Base-by-base conservation (phyloP, 257 asterid species). In the Catharanthus roseus region DNA sequence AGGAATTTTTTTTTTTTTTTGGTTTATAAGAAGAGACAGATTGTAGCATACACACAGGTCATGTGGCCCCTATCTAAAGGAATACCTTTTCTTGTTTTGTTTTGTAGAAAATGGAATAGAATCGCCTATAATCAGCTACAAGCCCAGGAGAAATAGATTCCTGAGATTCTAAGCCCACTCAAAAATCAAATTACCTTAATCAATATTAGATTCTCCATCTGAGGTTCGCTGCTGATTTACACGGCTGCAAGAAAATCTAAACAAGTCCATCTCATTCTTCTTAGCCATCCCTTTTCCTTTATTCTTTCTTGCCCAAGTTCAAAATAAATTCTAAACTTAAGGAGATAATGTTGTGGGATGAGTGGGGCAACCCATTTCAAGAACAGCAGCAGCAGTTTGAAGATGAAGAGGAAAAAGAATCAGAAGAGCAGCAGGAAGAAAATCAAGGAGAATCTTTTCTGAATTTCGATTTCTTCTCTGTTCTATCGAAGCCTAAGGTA, bases 401-500 rank as follows among this genome's bases (percentile, higher is more conserved):
- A 23, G 55, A 41, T 12, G 84, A 84, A 74, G 75, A 82, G 5
- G 81, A 73, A 10, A 82, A 79, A 3, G 70, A 78, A 65, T 77
- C 85, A 1, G 72, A 75, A n/a, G 70, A 21, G 6, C 58, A 69
- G 23, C 69, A 63, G 39, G 71, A 78, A 44, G 82, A 82, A 72
- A 69, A 84, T 4, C 84, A 79, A 26, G 82, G 77, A 8, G 72
- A 79, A 51, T 79, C 92, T 63, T 50, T 79, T 69, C 73, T 85
- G 53, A 77, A 88, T 68, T 89, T 84, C 81, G 96, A 91, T 77
- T 85, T 88, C 86, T 78, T 83, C 18, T 83, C 91, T 23, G 79
- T 86, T 75, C 44, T 83, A 49, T 75, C 96, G 24, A 88, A 86
- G 76, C 96, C 97, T 47, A 86, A 88, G 96, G 97, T 86, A 62